Conservation (phyloP, 163 green algal genomes). For the Chloroidium sp. region DNA sequence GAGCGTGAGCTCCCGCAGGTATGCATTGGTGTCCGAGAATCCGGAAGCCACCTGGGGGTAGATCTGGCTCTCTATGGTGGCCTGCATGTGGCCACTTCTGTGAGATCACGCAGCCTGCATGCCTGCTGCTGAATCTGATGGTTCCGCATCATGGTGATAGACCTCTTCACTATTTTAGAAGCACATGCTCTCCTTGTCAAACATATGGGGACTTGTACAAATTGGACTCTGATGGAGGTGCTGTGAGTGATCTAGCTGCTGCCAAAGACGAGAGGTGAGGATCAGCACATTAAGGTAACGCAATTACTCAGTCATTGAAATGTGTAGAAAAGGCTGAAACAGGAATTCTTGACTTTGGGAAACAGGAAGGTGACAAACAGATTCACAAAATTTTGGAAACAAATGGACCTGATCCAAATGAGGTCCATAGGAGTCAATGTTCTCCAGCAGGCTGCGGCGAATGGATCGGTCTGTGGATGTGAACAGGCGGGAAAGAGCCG, state of each 20-base stretch:
- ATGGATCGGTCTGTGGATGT: constrained; percentile 56
- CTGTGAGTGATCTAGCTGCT: too few species aligned
- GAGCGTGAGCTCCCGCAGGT: constrained; percentile 93
- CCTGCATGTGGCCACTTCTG: constrained; percentile 4
- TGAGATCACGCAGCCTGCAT: too few species aligned
- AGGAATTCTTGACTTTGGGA: not conserved
- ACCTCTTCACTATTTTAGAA: too few species aligned
- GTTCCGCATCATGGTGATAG: too few species aligned
- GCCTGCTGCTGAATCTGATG: too few species aligned
- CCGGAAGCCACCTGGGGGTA: constrained; percentile 66
- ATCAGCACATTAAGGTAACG: too few species aligned
- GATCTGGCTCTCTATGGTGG: constrained; percentile 73
- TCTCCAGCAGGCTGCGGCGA: constrained; percentile 78
- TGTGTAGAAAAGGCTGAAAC: not conserved
- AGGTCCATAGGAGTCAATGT: constrained; percentile 65
- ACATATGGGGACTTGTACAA: too few species aligned
- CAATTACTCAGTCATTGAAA: too few species aligned
- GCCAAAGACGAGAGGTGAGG: too few species aligned
- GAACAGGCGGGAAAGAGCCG: constrained; percentile 83
- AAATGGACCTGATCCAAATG: constrained; percentile 39
- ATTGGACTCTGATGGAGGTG: too few species aligned
- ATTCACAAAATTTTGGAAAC: not conserved
- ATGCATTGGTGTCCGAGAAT: constrained; percentile 82
- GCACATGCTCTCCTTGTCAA: too few species aligned
- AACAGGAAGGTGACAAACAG: not conserved